Base-by-base conservation (phyloP, 2,329 filamentous ascomycete species). In the Talaromyces sp. region DNA sequence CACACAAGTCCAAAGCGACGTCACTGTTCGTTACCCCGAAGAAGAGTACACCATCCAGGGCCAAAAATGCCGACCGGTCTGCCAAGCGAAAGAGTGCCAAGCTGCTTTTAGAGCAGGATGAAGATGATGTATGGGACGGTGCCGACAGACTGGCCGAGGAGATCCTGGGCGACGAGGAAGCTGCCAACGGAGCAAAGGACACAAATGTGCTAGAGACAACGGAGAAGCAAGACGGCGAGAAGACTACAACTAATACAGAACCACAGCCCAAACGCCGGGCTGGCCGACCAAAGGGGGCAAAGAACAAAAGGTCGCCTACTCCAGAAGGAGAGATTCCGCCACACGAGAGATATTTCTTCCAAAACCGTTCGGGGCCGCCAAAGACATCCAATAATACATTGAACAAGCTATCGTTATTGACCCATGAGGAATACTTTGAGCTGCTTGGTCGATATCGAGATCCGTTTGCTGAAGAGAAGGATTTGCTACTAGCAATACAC, bases 311-410 rank as follows among this genome's bases (percentile, higher is more conserved):
- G 60, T 91, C 89, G 7, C 89, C 90, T 1, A 92, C 89, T 5
- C 91, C 91, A 3, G 91, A 93, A 19, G 84, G 86, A 57, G 85
- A 96, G 68, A 82, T 98, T 2, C 90, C 93, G 5, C 82, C 93
- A 0, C 91, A 97, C 70, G 95, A 98, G 73, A 85, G 89, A 66
- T 99, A 96, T 78, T 98, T 99, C 74, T 90, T 89, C 70, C 91
- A 98, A 70, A 97, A 96, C 71, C 88, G 91, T 54, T 87, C 90
- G 0, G 92, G 91, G 2, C 84, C 86, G 4, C 81, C 86, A 51
- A 93, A 93, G 75, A 96, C 93, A 0, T 97, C 93, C 1, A 89
- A 90, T 71, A 95, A 95, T 65, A 96, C 86, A 0, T 81, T 98
- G 5, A 83, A 88, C 0, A 86, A 88, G 4, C 79, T 96, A 35